A percentile compares a stretch with the other conserved stretches of the same genome.
phyloP scores from a whole-genome alignment of 2,329 filamentous ascomycete genomes.

The Penicillium verrucosum region DNA sequence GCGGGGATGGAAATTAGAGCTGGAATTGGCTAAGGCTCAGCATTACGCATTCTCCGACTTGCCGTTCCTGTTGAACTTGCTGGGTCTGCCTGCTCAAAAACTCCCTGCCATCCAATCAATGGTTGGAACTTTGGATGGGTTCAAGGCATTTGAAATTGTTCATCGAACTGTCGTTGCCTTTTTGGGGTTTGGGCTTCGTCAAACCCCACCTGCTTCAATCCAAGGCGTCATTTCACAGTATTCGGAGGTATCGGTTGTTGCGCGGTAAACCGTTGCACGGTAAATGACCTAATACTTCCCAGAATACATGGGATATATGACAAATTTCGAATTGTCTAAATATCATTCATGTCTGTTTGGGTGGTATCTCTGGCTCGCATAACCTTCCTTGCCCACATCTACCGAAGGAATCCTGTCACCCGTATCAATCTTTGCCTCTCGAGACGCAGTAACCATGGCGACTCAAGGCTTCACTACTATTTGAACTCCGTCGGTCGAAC shows the following conservation, averaged over 20 bases:
- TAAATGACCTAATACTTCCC: background rate
- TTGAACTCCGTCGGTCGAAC: too few relatives aligned
- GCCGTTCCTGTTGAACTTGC: slow-evolving; percentile 21
- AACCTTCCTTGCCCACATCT: too few relatives aligned
- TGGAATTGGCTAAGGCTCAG: slow-evolving; percentile 13
- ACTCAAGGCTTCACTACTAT: too few relatives aligned
- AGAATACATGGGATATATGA: background rate
- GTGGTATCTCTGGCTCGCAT: too few relatives aligned
- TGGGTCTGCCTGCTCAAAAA: background rate
- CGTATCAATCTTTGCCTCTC: too few relatives aligned
- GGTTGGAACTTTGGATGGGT: background rate
- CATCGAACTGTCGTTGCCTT: background rate
- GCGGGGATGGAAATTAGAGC: slow-evolving; percentile 18
- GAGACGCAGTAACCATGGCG: too few relatives aligned
- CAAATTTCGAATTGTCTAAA: too few relatives aligned
- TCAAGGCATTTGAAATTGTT: background rate
- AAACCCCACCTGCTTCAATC: background rate
- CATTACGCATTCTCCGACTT: slow-evolving; percentile 20
- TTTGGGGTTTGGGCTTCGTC: background rate
- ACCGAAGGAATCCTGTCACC: too few relatives aligned
- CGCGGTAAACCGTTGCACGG: background rate
- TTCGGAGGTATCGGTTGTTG: background rate
- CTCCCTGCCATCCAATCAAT: background rate
- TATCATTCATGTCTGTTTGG: too few relatives aligned
- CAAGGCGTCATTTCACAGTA: background rate